Base-by-base conservation (phyloP, 495 filamentous ascomycete genomes). In the Aspergillus kassunensis region DNA sequence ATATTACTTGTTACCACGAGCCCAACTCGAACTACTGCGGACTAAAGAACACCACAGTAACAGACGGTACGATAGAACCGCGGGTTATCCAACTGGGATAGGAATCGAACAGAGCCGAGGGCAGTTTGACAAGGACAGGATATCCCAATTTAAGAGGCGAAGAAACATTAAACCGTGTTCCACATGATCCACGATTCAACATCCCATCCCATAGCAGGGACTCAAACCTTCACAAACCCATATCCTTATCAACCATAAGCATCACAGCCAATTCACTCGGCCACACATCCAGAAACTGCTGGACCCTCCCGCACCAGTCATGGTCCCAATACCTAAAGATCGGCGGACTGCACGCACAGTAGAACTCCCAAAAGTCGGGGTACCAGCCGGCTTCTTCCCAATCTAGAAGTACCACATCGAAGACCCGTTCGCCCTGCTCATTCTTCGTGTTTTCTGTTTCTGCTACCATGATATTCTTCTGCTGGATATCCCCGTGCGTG, bases 321-420 rank as follows among this genome's bases (percentile, higher is more conserved):
- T 59, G 52, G 4, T 59, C 56, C 61, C 56, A 66, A 13, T 58
- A 39, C 4, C 24, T 27, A 53, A 43, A 27, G 10, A 9, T 10
- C 29, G 56, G 61, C 47, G 57, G 57, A 55, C 46, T 53, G 53
- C 58, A 63, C 47, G 57, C 60, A 55, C 46, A 55, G 53, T 58
- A 60, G 58, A 54, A 65, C 40, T 64, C 61, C 61, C 63, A 66
- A 43, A 47, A 64, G 19, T 57, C 54, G 55, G 61, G 61, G 60
- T 50, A 64, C 63, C 56, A 66, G 37, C 63, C 56, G 12, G 58
- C 40, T 50, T 55, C 44, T 44, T 53, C 58, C 61, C 61, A 63
- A 53, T 63, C 63, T 11, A 63, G 49, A 21, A 66, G 58, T 44
- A 49, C 55, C 24, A 66, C 25, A 30, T 63, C 58, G 53, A 62